These are phyloP conservation scores for Dendrothele bispora DNA, from an alignment of 768 basidiomycete genomes.

Conservation along the genomic window DNA sequence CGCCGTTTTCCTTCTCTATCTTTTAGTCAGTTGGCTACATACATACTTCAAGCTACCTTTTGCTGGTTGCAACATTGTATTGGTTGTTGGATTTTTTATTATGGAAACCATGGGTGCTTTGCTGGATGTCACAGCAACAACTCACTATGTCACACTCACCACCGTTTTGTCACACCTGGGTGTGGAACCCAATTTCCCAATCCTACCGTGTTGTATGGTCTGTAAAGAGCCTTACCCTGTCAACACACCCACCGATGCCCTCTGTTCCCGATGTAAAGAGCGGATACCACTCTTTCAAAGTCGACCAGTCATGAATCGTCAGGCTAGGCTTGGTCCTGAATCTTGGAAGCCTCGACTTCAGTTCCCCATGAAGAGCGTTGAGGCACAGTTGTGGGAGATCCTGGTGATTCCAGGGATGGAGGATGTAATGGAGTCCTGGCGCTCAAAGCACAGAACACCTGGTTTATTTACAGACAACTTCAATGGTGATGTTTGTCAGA, in stretches of 20 bases:
- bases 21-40: slow-evolving; percentile 25
- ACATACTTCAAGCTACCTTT: slow-evolving; percentile 24
- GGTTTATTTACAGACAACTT: neutral
- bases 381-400: no score
- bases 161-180: slow-evolving; percentile 6
- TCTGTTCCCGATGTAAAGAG: neutral
- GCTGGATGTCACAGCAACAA: slow-evolving; percentile 11
- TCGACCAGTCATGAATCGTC: neutral
- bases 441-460: neutral
- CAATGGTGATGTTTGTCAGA: neutral
- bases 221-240: slow-evolving; percentile 13
- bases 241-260: neutral
- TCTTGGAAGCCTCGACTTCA: slow-evolving; percentile 1
- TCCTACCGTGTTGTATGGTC: slow-evolving; percentile 12
- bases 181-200: slow-evolving; percentile 4
- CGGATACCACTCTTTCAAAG: slow-evolving; percentile 1
- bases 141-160: slow-evolving; percentile 14
- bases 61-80: slow-evolving; percentile 22
- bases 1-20: slow-evolving; percentile 20
- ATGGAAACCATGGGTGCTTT: slow-evolving; percentile 6
- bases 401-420: neutral
- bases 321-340: no score
- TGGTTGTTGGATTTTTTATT: slow-evolving; percentile 15
- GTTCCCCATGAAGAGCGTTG: slow-evolving; percentile 6
- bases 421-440: neutral